These are phyloP conservation scores for Euclidium syriacum DNA, from an alignment of 345 rosid genomes.

Conservation along the genomic window DNA sequence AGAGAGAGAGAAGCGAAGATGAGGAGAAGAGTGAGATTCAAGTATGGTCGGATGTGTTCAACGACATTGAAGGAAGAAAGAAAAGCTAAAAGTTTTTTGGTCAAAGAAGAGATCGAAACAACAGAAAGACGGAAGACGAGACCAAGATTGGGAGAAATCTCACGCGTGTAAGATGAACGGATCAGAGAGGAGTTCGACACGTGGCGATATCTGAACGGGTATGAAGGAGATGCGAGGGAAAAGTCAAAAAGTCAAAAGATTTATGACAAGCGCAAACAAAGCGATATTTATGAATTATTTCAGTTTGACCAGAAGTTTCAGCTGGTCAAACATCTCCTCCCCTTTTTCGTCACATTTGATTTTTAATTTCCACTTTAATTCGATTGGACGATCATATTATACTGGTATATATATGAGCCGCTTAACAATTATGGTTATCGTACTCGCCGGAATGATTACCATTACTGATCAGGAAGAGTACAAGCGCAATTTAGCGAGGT, in stretches of 20 bases:
- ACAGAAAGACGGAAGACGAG: conserved; percentile 19
- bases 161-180: conserved; percentile 22
- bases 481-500: neutral
- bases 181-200: neutral
- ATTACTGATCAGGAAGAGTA: neutral
- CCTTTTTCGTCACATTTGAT: conserved; percentile 4
- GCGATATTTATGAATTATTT: conserved; percentile 2
- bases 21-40: conserved; percentile 13
- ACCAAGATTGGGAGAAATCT: conserved; percentile 8
- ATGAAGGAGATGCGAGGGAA: neutral
- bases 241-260: conserved; percentile 25
- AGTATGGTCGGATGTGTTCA: conserved; percentile 18
- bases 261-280: conserved; percentile 8
- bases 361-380: too few species aligned
- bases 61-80: conserved; percentile 19
- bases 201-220: conserved; percentile 18
- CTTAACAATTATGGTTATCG: neutral
- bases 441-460: neutral
- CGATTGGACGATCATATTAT: neutral
- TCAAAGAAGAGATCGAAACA: conserved; percentile 28
- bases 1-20: neutral
- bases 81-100: conserved; percentile 7
- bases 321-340: conserved; percentile 15
- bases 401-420: neutral
- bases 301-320: conserved; percentile 13